A percentile compares a stretch with the other conserved stretches of the same genome.
phyloP scores from a whole-genome alignment of 495 filamentous ascomycete genomes.

The Aspergillus nidulans region DNA sequence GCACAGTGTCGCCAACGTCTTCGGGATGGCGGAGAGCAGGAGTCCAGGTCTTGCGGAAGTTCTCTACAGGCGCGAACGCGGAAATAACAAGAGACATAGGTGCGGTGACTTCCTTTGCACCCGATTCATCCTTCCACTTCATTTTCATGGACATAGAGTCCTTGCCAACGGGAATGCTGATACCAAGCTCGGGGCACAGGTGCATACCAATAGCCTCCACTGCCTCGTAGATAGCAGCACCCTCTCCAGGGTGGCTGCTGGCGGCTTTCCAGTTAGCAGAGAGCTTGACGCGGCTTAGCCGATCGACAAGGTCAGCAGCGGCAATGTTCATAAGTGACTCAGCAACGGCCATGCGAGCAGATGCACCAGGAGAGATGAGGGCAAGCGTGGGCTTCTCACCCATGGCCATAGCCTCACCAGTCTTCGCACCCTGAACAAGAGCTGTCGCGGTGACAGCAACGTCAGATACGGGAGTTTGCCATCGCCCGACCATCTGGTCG shows the following conservation, averaged over 20 bases:
- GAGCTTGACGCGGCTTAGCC: slow-evolving; percentile 72
- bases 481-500: slow-evolving; percentile 95
- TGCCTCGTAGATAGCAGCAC: slow-evolving; percentile 88
- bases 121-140: slow-evolving; percentile 76
- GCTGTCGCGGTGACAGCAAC: slow-evolving; percentile 87
- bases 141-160: slow-evolving; percentile 99
- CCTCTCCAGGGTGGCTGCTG: slow-evolving; percentile 88
- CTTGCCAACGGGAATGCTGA: slow-evolving; percentile 94
- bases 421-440: slow-evolving; percentile 63
- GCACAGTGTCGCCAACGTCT: slow-evolving; percentile 83
- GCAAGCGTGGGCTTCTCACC: slow-evolving; percentile 90
- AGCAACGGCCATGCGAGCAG: slow-evolving; percentile 92
- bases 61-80: slow-evolving; percentile 76
- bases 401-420: slow-evolving; percentile 96
- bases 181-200: slow-evolving; percentile 74
- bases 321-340: slow-evolving; percentile 90
- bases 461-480: slow-evolving; percentile 94
- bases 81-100: slow-evolving; percentile 88
- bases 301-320: slow-evolving; percentile 75
- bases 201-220: slow-evolving; percentile 90
- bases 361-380: slow-evolving; percentile 87
- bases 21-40: slow-evolving; percentile 76
- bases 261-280: slow-evolving; percentile 99
- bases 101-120: slow-evolving; percentile 79
- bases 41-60: slow-evolving; percentile 86